Conservation (phyloP, 805 yeast genomes). For the Sugiyamaella valdiviana region DNA sequence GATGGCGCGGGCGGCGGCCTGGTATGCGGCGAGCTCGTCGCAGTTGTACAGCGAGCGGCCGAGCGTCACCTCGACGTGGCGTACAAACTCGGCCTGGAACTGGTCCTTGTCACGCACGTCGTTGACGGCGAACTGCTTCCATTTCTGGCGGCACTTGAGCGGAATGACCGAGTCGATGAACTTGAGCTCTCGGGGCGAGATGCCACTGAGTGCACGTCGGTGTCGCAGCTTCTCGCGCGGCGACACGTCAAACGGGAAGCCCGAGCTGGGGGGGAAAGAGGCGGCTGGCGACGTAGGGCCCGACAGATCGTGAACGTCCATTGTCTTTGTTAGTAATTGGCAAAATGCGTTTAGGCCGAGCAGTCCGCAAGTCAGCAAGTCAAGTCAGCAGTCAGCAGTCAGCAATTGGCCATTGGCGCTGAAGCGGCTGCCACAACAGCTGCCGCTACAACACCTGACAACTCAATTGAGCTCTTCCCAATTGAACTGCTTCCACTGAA, state of each 20-base stretch:
- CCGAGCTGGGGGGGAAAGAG: conserved; percentile 2
- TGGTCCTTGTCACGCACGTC: conserved; percentile 46
- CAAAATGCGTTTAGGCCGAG: no score
- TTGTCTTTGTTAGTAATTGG: neutral
- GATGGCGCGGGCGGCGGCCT: conserved; percentile 73
- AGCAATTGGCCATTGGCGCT: no score
- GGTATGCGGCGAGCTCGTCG: conserved; percentile 88
- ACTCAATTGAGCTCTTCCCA: no score
- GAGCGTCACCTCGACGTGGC: conserved; percentile 83
- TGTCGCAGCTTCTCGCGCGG: conserved; percentile 21
- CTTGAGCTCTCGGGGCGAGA: conserved; percentile 82
- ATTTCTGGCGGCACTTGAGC: conserved; percentile 61
- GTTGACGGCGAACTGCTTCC: conserved; percentile 64
- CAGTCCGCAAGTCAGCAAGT: no score
- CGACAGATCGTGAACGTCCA: neutral
- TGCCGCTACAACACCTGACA: no score
- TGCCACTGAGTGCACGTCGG: conserved; percentile 75
- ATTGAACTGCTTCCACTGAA: neutral
- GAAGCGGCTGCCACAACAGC: no score
- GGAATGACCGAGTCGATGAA: conserved; percentile 80
- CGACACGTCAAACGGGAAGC: conserved; percentile 8
- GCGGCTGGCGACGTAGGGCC: conserved; percentile 13
- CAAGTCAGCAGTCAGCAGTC: no score
- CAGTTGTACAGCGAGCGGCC: conserved; percentile 92
- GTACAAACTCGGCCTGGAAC: conserved; percentile 64